These are phyloP conservation scores for Plasmodium chabaudi DNA, from an alignment of 169 alveolate species.

Conservation along the genomic window DNA sequence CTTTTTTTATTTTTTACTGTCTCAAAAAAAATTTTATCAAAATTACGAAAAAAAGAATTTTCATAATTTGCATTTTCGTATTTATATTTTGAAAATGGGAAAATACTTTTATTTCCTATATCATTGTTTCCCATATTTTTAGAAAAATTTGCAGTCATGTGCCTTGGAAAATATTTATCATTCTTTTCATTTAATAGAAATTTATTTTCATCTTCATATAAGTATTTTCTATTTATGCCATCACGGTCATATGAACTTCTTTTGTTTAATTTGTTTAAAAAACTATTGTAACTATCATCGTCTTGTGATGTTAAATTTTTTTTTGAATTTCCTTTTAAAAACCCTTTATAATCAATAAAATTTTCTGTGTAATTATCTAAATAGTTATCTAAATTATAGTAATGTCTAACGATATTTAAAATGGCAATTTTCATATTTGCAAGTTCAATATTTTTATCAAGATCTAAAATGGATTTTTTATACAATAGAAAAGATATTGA, in stretches of 20 bases:
- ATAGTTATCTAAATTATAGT: conserved; percentile 75
- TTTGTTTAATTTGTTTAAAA: conserved; percentile 45
- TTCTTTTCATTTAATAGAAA: conserved; percentile 56
- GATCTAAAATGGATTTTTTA: conserved; percentile 76
- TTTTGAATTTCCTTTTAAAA: conserved; percentile 72
- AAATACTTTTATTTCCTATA: conserved; percentile 45
- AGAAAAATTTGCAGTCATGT: conserved; percentile 52
- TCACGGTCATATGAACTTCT: conserved; percentile 64
- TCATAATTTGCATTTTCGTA: conserved; percentile 74
- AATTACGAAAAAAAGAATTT: conserved; percentile 73
- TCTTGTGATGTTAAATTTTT: conserved; percentile 60
- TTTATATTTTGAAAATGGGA: conserved; percentile 53
- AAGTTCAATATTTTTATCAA: conserved; percentile 74
- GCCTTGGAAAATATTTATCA: conserved; percentile 72
- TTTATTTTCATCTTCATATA: conserved; percentile 70
- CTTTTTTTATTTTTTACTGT: conserved; percentile 76
- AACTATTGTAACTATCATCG: conserved; percentile 56
- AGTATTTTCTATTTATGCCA: conserved; percentile 65
- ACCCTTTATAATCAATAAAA: conserved; percentile 76
- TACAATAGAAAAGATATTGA: conserved; percentile 73
- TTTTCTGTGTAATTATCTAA: conserved; percentile 75
- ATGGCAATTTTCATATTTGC: conserved; percentile 77
- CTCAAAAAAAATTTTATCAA: conserved; percentile 76
- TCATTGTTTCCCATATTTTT: conserved; percentile 41
- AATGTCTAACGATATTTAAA: conserved; percentile 75